Evolutionary conservation across 208 protist species (phyloP).

Genomic region (Leishmania gerbilli): DNA sequence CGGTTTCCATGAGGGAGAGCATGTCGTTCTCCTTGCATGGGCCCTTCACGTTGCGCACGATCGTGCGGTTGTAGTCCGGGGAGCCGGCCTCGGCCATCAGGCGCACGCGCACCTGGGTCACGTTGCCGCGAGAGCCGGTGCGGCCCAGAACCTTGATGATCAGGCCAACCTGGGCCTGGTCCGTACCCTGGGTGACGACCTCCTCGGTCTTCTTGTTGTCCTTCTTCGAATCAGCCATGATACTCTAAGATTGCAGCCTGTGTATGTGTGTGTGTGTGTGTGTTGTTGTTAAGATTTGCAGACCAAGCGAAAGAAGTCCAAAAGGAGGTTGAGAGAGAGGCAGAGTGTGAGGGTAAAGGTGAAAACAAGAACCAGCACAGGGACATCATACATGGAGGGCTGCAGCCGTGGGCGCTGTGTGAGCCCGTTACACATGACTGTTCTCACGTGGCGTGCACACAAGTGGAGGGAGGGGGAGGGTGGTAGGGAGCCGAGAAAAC

Average conservation of each 20-base stretch:
- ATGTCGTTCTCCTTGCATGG: slow-evolving; percentile 99
- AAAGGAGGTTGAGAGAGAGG: background rate
- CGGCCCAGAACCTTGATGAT: slow-evolving; percentile 99
- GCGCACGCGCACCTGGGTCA: slow-evolving; percentile 98
- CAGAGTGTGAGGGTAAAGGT: background rate
- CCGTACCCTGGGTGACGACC: slow-evolving; percentile 60
- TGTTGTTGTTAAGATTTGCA: background rate
- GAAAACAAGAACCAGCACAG: background rate
- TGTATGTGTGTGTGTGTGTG: background rate
- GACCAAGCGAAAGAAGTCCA: slow-evolving; percentile 2
- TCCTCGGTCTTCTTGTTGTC: slow-evolving; percentile 89
- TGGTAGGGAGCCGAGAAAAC: background rate
- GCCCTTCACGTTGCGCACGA: slow-evolving; percentile 99
- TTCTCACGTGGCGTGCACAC: background rate
- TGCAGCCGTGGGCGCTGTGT: background rate
- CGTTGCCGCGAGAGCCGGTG: slow-evolving; percentile 99
- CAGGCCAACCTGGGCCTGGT: slow-evolving; percentile 93
- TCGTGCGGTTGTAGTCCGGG: slow-evolving; percentile 92
- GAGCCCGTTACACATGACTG: background rate
- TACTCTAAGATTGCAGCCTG: slow-evolving; percentile 16
- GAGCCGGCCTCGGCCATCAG: slow-evolving; percentile 93
- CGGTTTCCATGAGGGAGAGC: slow-evolving; percentile 99
- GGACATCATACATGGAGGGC: background rate
- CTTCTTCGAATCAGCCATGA: slow-evolving; percentile 85
- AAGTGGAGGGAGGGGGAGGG: background rate